These are phyloP conservation scores for Porcisia hertigi DNA, from an alignment of 208 protist species.

Conservation along the genomic window DNA sequence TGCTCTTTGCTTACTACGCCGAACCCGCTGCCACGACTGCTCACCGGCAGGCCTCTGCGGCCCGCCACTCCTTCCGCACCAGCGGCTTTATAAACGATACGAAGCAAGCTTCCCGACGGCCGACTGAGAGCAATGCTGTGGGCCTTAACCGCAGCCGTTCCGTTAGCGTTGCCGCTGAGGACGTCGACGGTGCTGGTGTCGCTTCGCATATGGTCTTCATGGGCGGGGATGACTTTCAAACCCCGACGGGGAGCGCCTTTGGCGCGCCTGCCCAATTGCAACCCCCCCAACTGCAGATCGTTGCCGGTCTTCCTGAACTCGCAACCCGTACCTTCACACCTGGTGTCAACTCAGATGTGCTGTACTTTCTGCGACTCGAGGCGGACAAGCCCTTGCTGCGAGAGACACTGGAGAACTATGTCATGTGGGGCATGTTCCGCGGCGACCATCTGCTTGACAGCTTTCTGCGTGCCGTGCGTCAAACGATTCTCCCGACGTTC, in stretches of 20 bases:
- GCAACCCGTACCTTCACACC: conserved; percentile 33
- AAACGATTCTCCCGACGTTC: conserved; percentile 83
- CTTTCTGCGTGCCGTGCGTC: conserved; percentile 87
- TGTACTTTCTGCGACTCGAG: conserved; percentile 82
- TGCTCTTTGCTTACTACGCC: conserved; percentile 80
- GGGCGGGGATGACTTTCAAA: background rate
- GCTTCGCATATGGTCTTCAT: conserved; percentile 3
- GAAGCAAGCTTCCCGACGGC: conserved; percentile 3
- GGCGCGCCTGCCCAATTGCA: background rate
- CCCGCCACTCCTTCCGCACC: background rate
- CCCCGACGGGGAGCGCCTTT: background rate
- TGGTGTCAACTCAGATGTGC: conserved; percentile 52
- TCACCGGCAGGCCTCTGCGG: background rate
- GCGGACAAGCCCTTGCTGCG: conserved; percentile 82
- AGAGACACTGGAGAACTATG: conserved; percentile 83
- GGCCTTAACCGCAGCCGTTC: conserved; percentile 27
- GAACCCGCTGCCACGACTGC: conserved; percentile 7
- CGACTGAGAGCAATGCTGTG: conserved; percentile 2
- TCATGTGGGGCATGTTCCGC: conserved; percentile 80
- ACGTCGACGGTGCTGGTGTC: conserved; percentile 3
- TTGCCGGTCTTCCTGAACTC: conserved; percentile 36
- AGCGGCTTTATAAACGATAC: background rate
- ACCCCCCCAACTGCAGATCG: conserved; percentile 32
- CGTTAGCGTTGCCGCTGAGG: conserved; percentile 22
- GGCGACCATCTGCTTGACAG: conserved; percentile 76